Conservation (phyloP, 768 basidiomycete genomes). For the Lyophyllum shimeji region DNA sequence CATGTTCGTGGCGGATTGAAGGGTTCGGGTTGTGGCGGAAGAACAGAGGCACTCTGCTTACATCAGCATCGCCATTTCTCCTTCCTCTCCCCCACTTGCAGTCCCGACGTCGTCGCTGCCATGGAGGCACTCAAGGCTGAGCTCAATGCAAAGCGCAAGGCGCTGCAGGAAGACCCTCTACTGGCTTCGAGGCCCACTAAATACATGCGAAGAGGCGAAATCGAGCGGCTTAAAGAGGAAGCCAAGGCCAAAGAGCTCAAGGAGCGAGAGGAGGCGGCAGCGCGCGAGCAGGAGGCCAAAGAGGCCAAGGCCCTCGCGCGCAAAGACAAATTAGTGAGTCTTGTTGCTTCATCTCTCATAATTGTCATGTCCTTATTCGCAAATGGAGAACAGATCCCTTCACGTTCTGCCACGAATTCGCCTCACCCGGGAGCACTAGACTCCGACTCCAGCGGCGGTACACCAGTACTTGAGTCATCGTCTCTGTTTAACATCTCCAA, state of each 20-base stretch:
- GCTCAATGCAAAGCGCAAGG: conserved; percentile 85
- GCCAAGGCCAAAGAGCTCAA: conserved; percentile 35
- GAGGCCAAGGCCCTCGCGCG: conserved; percentile 31
- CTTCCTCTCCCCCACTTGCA: conserved; percentile 1
- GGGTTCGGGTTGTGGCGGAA: conserved; percentile 43
- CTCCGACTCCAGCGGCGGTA: conserved; percentile 29
- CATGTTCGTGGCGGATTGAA: conserved; percentile 43
- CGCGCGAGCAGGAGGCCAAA: conserved; percentile 27
- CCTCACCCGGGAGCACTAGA: conserved; percentile 29
- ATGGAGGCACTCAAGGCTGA: conserved; percentile 95
- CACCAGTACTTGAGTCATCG: conserved; percentile 48
- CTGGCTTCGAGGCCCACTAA: conserved; percentile 58
- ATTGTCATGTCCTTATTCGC: conserved; percentile 30
- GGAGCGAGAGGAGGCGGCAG: conserved; percentile 17
- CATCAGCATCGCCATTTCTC: conserved; percentile 28
- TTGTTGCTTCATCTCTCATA: conserved; percentile 1
- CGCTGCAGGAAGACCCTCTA: conserved; percentile 47
- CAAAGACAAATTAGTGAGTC: conserved; percentile 45
- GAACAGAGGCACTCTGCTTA: conserved; percentile 28
- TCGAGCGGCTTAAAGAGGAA: conserved; percentile 67
- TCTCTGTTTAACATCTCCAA: conserved; percentile 86
- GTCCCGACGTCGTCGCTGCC: neutral
- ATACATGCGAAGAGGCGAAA: conserved; percentile 90
- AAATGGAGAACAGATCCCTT: conserved; percentile 48
- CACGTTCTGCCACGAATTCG: conserved; percentile 41